Base-by-base conservation (phyloP, 179 eudicot species). In the Drosera spatulata region DNA sequence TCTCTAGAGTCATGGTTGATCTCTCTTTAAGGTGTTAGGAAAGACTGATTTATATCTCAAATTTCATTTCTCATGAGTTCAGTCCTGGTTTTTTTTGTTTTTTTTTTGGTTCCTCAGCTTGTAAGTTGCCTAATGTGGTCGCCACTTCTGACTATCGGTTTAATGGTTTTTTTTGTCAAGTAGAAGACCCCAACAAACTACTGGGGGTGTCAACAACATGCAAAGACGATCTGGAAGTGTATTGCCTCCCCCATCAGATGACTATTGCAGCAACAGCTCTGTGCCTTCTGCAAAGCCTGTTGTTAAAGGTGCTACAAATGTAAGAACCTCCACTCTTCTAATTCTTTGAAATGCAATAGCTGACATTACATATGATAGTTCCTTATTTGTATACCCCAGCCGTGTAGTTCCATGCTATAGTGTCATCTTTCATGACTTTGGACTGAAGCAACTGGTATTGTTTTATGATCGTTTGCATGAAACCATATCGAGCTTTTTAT, bases 151-250 rank as follows among this genome's bases (percentile, higher is more conserved):
- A 22, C 33, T 22, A 22, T 22, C 33, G 43, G 44, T 43, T 47
- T 4, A 42, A 41, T 61, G 39, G 58, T 59, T 75, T 71, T 52
- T 52, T 22, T 22, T 22, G 33, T 22, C 43, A 56, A 79, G 82
- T 73, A 84, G 73, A 80, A 81, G 93, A 75, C 96, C 89, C 69
- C 93, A 89, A 76, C 82, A 93, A 75, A 86, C 89, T 66, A 91
- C 85, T 59, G 95, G 99, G 63, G 71, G 73, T 65, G 59, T 84
- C 40, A 85, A 77, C 58, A 81, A 72, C 69, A 50, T 73, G 73
- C 79, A 84, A 72, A 72, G 73, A 68, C 82, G 93, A 39, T 73
- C 84, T n/a, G 99, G 99, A 64, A 66, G 59, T 77, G 58, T 70
- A 61, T 77, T 93, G 74, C 99, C 98, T 46, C 81, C 96, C 44